Base-by-base conservation (phyloP, 345 rosid species). In the thale cress (Arabidopsis thaliana) region DNA sequence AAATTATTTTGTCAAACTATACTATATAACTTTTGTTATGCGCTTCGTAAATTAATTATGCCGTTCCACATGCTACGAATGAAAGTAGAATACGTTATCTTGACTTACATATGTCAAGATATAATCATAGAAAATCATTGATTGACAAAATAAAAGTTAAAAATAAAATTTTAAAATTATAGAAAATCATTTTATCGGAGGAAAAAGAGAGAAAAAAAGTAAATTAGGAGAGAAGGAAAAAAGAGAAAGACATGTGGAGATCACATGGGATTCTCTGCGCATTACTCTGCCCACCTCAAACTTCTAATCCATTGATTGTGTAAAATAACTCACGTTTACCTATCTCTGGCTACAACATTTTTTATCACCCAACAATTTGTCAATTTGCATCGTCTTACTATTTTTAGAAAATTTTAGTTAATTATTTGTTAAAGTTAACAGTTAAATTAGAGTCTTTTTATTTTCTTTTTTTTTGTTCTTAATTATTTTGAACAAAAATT, bases 191-290 rank as follows among this genome's bases (percentile, higher is more conserved):
- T 37, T 56, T 38, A 63, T 30, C 64, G 36, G 37, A 20, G 14
- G 3, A 28, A 10, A 1, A 28, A 74, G 6, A 32, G 10, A 42
- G 12, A 64, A 38, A 8, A 30, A 53, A 16, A 58, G 72, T 46
- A 46, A 74, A 65, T 7, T 56, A 51, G 45, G 74, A 51, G 50
- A 36, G 25, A 57, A 74, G 22, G 5, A 12, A 49, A 59, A 74
- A 65, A 50, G 74, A 75, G 53, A 53, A 71, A 14, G 76, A 71
- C 76, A 77, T 71, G 80, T 77, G 76, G 72, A 71, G 72, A 64
- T 71, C 80, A 77, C 80, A 77, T 77, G 80, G 80, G 80, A 69
- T 69, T 48, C 76, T 65, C 76, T 76, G 79, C 58, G 70, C 57
- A 52, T 76, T 11, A 45, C 50, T 53, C 65, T 77, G 76, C 72